Evolutionary conservation across 2,329 filamentous ascomycete genomes (phyloP).

Genomic region (Ustulina deusta): DNA sequence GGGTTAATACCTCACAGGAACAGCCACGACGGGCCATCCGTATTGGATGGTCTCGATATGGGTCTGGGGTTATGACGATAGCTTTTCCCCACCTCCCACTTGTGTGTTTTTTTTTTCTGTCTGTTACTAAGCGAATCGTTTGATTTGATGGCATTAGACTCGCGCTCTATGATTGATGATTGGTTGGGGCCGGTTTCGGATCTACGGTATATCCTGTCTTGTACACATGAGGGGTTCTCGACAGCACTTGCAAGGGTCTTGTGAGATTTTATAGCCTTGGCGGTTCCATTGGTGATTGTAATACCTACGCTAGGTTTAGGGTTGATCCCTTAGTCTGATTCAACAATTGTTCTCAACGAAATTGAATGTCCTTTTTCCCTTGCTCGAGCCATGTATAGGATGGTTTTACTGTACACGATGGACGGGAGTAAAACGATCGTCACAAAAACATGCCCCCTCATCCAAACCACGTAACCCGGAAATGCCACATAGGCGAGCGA

Average conservation of each 20-base stretch:
- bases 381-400: not conserved
- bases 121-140: slow-evolving; percentile 11
- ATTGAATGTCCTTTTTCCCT: slow-evolving; percentile 13
- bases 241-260: not conserved
- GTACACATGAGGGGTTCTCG: slow-evolving; percentile 5
- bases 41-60: slow-evolving; percentile 45
- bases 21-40: slow-evolving; percentile 45
- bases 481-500: not conserved
- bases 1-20: slow-evolving; percentile 39
- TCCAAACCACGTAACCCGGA: not conserved
- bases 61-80: slow-evolving; percentile 43
- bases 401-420: not conserved
- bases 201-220: slow-evolving; percentile 30
- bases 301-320: slow-evolving; percentile 20
- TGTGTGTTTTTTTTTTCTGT: slow-evolving; percentile 13
- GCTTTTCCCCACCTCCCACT: not conserved
- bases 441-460: not conserved
- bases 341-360: slow-evolving; percentile 4
- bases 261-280: not conserved
- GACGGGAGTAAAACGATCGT: not conserved
- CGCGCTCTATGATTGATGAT: slow-evolving; percentile 15
- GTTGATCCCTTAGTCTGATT: slow-evolving; percentile 15
- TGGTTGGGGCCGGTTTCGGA: not conserved
- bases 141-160: slow-evolving; percentile 12
- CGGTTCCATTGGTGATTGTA: slow-evolving; percentile 21